Evolutionary conservation across 179 eudicot genomes (phyloP).

Genomic region (Carnegiea gigantea): DNA sequence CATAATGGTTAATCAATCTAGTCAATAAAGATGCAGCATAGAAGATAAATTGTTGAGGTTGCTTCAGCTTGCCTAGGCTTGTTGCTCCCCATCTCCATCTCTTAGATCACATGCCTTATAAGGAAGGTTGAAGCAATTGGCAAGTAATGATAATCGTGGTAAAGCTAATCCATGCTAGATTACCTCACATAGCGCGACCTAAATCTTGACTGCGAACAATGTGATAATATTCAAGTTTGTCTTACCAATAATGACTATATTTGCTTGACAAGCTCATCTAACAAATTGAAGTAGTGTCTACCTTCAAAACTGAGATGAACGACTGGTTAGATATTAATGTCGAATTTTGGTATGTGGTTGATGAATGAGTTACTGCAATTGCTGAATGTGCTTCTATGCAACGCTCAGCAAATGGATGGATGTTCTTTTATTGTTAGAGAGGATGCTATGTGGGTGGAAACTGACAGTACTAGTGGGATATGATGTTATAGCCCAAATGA

Average conservation of each 20-base stretch:
- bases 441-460: background rate
- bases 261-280: background rate
- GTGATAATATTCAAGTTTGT: background rate
- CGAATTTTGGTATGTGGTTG: slow-evolving; percentile 4
- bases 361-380: background rate
- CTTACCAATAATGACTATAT: background rate
- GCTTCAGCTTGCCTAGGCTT: slow-evolving; percentile 79
- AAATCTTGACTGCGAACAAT: background rate
- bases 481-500: too few species aligned
- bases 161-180: slow-evolving; percentile 9
- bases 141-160: slow-evolving; percentile 28
- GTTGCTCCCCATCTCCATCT: slow-evolving; percentile 86
- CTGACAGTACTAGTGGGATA: background rate
- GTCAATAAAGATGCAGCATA: slow-evolving; percentile 35
- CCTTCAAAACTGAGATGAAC: background rate
- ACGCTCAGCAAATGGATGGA: background rate
- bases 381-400: background rate
- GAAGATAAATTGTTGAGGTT: slow-evolving; percentile 60
- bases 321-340: background rate
- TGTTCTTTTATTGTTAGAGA: background rate
- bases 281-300: background rate
- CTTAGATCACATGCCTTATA: slow-evolving; percentile 64
- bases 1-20: slow-evolving; percentile 38
- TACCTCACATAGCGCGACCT: background rate
- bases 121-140: slow-evolving; percentile 73